Evolutionary conservation across 2,329 filamentous ascomycete genomes (phyloP).

Genomic region (Fusarium coffeatum): DNA sequence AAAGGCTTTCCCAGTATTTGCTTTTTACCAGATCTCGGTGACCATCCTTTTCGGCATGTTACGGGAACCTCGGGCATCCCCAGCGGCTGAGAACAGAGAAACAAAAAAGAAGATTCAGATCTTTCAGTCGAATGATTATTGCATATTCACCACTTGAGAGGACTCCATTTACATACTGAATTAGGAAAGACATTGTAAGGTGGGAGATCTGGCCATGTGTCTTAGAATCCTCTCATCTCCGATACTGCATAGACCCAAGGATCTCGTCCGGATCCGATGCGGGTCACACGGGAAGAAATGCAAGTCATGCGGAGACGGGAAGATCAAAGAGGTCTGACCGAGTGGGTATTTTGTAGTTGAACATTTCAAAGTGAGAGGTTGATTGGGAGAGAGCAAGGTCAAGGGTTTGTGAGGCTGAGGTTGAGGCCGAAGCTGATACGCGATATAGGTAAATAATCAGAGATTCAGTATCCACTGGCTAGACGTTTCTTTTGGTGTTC

Average conservation of each 20-base stretch:
- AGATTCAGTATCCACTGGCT: neutral
- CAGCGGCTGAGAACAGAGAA: neutral
- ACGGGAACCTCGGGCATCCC: neutral
- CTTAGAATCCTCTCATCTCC: constrained; percentile 29
- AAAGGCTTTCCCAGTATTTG: constrained; percentile 1
- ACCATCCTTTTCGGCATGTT: neutral
- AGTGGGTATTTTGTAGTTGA: neutral
- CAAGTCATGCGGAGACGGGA: constrained; percentile 12
- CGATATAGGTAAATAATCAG: neutral
- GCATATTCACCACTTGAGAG: neutral
- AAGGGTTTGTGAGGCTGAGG: neutral
- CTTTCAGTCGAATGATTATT: neutral
- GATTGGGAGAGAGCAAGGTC: neutral
- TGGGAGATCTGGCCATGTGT: neutral
- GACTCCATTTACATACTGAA: neutral
- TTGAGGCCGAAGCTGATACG: neutral
- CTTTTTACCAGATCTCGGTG: constrained; percentile 9
- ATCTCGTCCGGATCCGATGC: constrained; percentile 22
- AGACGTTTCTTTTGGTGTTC: neutral
- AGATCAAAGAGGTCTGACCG: neutral
- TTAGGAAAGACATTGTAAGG: neutral
- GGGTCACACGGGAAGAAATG: constrained; percentile 9
- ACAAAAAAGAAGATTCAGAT: neutral
- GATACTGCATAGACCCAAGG: constrained; percentile 3
- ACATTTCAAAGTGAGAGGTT: neutral